Percentiles rank a stretch among this genome's conserved stretches.
These are phyloP conservation scores for Zelonia costaricensis DNA, from an alignment of 208 protist genomes.

Conservation along the genomic window DNA sequence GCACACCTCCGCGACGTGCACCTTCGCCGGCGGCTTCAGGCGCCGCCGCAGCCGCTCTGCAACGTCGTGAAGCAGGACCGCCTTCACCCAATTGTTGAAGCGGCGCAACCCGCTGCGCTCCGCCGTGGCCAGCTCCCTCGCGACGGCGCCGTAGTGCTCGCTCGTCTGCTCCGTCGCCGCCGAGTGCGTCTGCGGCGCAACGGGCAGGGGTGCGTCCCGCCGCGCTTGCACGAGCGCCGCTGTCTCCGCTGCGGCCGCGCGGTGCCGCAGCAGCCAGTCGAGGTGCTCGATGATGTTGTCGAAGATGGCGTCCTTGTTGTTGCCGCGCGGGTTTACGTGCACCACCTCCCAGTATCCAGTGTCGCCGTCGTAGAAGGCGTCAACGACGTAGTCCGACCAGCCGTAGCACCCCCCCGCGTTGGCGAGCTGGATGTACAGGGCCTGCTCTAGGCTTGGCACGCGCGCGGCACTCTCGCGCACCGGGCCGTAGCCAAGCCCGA, in stretches of 20 bases:
- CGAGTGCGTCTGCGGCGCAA: background rate
- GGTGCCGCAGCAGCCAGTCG: constrained; percentile 42
- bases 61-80: constrained; percentile 20
- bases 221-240: constrained; percentile 16
- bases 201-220: constrained; percentile 13
- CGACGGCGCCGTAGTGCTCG: constrained; percentile 60
- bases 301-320: constrained; percentile 67
- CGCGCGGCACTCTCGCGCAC: background rate
- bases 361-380: constrained; percentile 57
- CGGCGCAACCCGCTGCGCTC: constrained; percentile 50
- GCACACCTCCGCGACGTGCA: constrained; percentile 66
- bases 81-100: constrained; percentile 85
- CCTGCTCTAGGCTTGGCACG: constrained; percentile 34
- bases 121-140: constrained; percentile 37
- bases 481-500: constrained; percentile 38
- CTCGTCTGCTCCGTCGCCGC: constrained; percentile 44
- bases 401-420: constrained; percentile 79
- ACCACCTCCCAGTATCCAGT: constrained; percentile 68
- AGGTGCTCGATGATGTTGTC: constrained; percentile 67
- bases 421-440: constrained; percentile 69
- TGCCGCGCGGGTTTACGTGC: constrained; percentile 42
- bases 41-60: constrained; percentile 7
- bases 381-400: constrained; percentile 84
- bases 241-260: constrained; percentile 6
- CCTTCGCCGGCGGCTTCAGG: constrained; percentile 17